phyloP scores from a whole-genome alignment of 2,329 filamentous ascomycete species.

The Ophiostoma tasmaniense region DNA sequence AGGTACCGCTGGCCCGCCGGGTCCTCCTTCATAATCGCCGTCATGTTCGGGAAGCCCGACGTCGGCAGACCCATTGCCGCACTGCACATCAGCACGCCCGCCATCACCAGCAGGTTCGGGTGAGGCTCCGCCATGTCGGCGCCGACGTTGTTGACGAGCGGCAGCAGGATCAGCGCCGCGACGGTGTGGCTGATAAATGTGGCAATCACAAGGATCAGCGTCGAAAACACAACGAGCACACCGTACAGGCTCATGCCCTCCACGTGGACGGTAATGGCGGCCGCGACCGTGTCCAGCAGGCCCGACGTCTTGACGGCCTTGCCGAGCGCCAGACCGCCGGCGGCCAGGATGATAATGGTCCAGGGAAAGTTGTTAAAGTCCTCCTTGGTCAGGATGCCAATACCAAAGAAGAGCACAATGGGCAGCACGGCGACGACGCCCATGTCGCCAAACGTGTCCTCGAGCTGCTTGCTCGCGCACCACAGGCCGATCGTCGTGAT shows the following conservation, averaged over 20 bases:
- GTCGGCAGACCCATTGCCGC: constrained; percentile 97
- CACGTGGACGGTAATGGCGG: constrained; percentile 63
- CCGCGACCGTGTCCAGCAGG: constrained; percentile 78
- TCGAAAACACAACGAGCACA: constrained; percentile 76
- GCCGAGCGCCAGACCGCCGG: constrained; percentile 82
- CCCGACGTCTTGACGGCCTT: constrained; percentile 93
- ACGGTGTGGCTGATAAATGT: constrained; percentile 98
- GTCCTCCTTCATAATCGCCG: constrained; percentile 99
- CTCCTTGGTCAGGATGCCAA: constrained; percentile 92
- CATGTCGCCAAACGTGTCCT: constrained; percentile 90
- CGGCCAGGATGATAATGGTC: constrained; percentile 98
- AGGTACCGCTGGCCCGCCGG: constrained; percentile 87
- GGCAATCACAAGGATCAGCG: constrained; percentile 80
- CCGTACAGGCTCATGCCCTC: constrained; percentile 75
- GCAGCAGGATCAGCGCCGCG: constrained; percentile 87
- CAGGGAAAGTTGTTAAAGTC: constrained; percentile 99
- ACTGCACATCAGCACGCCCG: constrained; percentile 87
- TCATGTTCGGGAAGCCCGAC: constrained; percentile 98
- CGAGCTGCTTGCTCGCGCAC: constrained; percentile 86
- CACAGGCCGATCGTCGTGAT: constrained; percentile 78
- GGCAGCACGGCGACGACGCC: constrained; percentile 95
- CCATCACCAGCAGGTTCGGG: constrained; percentile 93
- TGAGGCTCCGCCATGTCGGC: constrained; percentile 78
- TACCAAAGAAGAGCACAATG: constrained; percentile 91
- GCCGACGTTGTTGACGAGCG: constrained; percentile 81